These are phyloP conservation scores for Cicer arietinum DNA, from an alignment of 306 rosid genomes.

Conservation along the genomic window DNA sequence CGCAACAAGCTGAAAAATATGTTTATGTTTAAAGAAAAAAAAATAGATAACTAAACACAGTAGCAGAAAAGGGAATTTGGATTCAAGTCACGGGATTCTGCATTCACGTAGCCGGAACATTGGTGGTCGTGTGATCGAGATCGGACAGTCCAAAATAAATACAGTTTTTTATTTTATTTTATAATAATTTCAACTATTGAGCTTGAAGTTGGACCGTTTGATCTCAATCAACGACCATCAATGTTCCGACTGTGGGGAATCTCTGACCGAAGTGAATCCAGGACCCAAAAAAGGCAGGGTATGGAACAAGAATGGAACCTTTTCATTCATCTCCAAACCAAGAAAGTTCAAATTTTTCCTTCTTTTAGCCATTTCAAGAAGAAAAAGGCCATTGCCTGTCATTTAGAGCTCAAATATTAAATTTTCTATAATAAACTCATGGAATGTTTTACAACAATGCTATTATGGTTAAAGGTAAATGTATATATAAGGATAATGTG, in stretches of 20 bases:
- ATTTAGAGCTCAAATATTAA: conserved; percentile 29
- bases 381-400: conserved; percentile 90
- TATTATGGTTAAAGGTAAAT: conserved; percentile 20
- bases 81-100: too few relatives aligned
- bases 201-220: too few relatives aligned
- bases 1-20: conserved; percentile 73
- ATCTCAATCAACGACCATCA: too few relatives aligned
- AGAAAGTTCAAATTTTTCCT: conserved; percentile 80
- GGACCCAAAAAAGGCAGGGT: neutral
- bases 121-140: too few relatives aligned
- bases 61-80: neutral
- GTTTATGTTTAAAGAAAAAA: conserved; percentile 1
- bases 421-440: too few relatives aligned
- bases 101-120: too few relatives aligned
- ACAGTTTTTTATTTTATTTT: too few relatives aligned
- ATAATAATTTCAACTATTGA: too few relatives aligned
- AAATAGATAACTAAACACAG: neutral
- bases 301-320: conserved; percentile 52
- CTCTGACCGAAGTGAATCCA: too few relatives aligned
- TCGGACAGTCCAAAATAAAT: too few relatives aligned
- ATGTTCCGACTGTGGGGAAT: too few relatives aligned
- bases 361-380: conserved; percentile 80
- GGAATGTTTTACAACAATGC: neutral
- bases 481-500: conserved; percentile 1
- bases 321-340: conserved; percentile 90